Evolutionary conservation across 2,329 filamentous ascomycete species (phyloP).

Genomic region (Aureobasidium sp.): DNA sequence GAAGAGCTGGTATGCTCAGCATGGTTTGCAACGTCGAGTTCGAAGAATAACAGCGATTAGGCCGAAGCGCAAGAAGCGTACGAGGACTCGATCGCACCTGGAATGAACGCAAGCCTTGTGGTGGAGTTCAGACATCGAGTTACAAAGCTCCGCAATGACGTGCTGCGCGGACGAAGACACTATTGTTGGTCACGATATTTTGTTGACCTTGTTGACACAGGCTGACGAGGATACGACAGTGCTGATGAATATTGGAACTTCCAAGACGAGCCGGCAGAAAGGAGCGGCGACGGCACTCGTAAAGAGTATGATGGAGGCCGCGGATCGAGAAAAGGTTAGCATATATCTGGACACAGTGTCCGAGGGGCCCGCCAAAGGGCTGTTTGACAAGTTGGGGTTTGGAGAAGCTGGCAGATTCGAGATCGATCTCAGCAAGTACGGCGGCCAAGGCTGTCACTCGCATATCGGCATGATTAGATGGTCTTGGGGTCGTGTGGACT

Average conservation of each 20-base stretch:
- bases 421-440: constrained; percentile 2
- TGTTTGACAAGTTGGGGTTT: constrained; percentile 10
- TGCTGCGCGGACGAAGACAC: background rate
- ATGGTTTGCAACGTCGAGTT: background rate
- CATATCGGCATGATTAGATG: constrained; percentile 8
- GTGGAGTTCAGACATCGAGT: constrained; percentile 1
- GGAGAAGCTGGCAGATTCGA: constrained; percentile 1
- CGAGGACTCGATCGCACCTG: background rate
- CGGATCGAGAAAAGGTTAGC: background rate
- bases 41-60: background rate
- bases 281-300: constrained; percentile 6
- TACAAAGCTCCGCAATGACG: background rate
- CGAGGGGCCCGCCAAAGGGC: background rate
- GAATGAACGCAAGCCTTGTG: constrained; percentile 1
- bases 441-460: background rate
- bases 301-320: background rate
- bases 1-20: constrained; percentile 5
- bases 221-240: background rate
- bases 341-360: constrained; percentile 2
- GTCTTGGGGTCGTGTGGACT: background rate
- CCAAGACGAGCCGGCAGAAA: background rate
- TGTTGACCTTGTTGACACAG: background rate
- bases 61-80: background rate
- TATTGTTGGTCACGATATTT: background rate
- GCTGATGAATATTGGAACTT: constrained; percentile 4